These are phyloP conservation scores for Triangularia setosa DNA, from an alignment of 2,329 filamentous ascomycete species.

Conservation along the genomic window DNA sequence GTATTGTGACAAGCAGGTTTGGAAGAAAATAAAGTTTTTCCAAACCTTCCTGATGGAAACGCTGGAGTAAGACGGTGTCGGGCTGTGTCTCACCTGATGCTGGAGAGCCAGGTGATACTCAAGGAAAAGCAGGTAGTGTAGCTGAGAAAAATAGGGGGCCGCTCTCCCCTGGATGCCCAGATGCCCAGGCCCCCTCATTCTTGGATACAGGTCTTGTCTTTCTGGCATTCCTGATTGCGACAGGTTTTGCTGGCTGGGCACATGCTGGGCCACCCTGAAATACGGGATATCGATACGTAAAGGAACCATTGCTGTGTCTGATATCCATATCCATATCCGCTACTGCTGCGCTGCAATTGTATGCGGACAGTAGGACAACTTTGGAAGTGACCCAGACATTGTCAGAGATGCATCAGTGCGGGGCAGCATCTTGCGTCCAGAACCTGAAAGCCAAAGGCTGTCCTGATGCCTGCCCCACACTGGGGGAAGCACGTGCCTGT, in stretches of 20 bases:
- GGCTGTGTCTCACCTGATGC: neutral
- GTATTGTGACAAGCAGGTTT: neutral
- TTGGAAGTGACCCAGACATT: neutral
- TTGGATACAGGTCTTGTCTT: neutral
- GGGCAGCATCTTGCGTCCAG: slow-evolving; percentile 5
- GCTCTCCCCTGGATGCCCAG: neutral
- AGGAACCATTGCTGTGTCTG: neutral
- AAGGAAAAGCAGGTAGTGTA: neutral
- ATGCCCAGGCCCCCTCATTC: neutral
- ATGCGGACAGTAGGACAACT: neutral
- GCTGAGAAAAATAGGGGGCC: neutral
- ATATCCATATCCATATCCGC: neutral
- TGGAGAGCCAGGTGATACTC: neutral
- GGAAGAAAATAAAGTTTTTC: neutral
- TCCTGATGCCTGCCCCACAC: neutral
- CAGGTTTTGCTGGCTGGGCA: neutral
- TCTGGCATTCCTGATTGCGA: neutral
- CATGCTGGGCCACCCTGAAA: neutral
- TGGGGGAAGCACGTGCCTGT: slow-evolving; percentile 6
- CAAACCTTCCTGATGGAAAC: neutral
- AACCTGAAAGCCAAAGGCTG: neutral
- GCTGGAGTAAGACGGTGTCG: neutral
- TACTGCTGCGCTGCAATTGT: neutral
- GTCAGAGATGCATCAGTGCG: slow-evolving; percentile 5
- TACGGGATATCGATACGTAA: neutral